Conservation (phyloP, 1,139 yeast genomes). For the Lizanozyma gosingica region DNA sequence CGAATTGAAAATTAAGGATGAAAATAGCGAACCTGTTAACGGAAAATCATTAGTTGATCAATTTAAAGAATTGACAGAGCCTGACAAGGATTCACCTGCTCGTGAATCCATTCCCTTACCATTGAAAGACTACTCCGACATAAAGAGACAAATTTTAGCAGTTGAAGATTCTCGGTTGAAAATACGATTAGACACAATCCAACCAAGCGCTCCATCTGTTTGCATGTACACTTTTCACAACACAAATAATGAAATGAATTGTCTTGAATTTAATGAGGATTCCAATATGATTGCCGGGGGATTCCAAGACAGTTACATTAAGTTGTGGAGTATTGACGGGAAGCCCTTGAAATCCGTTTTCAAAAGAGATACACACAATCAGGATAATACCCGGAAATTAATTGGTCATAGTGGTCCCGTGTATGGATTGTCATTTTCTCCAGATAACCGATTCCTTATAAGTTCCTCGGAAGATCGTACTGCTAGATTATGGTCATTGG, state of each 20-base stretch:
- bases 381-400: constrained; percentile 48
- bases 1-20: constrained; percentile 73
- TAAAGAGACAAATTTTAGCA: constrained; percentile 66
- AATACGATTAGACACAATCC: constrained; percentile 55
- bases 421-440: constrained; percentile 82
- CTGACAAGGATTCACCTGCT: constrained; percentile 56
- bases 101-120: constrained; percentile 80
- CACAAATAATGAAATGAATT: constrained; percentile 79
- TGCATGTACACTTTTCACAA: constrained; percentile 99
- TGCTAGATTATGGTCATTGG: constrained; percentile 88
- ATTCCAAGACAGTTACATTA: constrained; percentile 83
- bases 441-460: constrained; percentile 74
- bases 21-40: constrained; percentile 28
- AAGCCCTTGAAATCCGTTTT: constrained; percentile 63
- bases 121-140: constrained; percentile 66
- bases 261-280: constrained; percentile 79
- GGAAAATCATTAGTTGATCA: constrained; percentile 38
- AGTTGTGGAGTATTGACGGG: constrained; percentile 90
- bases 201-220: constrained; percentile 84
- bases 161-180: constrained; percentile 78
- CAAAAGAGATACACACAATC: constrained; percentile 49
- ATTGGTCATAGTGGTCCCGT: constrained; percentile 95
- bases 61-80: constrained; percentile 21
- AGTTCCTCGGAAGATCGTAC: constrained; percentile 90
- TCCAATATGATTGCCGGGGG: constrained; percentile 88